Evolutionary conservation across 1,139 yeast species (phyloP), one percentile per base, ranked within the genome.

Genomic region (Suzukiozyma palmioleophila): DNA sequence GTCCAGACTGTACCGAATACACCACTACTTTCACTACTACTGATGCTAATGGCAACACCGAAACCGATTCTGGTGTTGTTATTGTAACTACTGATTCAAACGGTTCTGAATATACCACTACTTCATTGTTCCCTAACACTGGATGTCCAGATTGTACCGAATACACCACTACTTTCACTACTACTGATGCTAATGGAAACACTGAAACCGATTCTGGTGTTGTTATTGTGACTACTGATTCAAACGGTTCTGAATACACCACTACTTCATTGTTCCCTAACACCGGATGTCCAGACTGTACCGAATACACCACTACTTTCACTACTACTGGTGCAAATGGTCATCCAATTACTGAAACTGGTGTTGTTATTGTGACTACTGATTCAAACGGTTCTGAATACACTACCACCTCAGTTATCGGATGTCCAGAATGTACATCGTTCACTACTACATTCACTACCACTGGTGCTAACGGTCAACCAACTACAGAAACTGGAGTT

Each of bases 21-120:
- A 46, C 53, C 16, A 48, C 53, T 12, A 50, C 53, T 3, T 39
- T 43, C 40, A 38, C 46, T 12, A 43, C 52, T 8, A 49, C 54
- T 12, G 42, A 42, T 24, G 10, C 44, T n/a, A 46, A 44, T 35
- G 57, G 56, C n/a, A 35, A 16, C 21, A 13, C 28, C 11, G 22
- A 15, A 13, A 36, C 38, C 15, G 31, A 31, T 10, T 14, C 40
- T 22, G 34, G 31, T 29, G 32, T 27, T 10, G 32, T 32, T 22
- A 38, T 22, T 27, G 38, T 39, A 22, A 26, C 26, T 14, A 31
- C 38, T 26, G 36, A 21, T 12, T 15, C 39, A 7, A 15, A 12
- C 25, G 38, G 38, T 22, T 14, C 21, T 11, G 7, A n/a, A 10
- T 36, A 29, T 30, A 36, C 35, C 15, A 36, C 38, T 22, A 36